These are phyloP conservation scores for Thymus quinquecostatus DNA, from an alignment of 257 asterid genomes.

Conservation along the genomic window DNA sequence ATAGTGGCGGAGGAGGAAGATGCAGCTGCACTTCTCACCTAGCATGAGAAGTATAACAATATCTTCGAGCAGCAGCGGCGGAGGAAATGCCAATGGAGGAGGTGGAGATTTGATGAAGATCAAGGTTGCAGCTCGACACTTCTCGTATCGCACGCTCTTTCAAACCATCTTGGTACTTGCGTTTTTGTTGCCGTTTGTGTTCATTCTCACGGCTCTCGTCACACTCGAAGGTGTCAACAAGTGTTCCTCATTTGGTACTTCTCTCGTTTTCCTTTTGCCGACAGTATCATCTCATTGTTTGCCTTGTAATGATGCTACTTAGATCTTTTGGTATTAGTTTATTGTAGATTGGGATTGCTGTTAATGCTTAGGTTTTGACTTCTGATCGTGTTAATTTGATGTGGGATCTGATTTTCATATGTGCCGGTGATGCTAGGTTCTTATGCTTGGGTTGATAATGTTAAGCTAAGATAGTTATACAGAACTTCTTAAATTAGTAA, in stretches of 20 bases:
- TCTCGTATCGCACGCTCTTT: conserved; percentile 79
- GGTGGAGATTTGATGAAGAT: conserved; percentile 86
- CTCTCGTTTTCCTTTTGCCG: conserved; percentile 5
- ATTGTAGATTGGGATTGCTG: conserved; percentile 16
- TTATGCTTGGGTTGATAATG: conserved; percentile 17
- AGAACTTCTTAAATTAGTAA: conserved; percentile 1
- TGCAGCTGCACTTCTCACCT: conserved; percentile 99
- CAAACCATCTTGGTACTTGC: conserved; percentile 81
- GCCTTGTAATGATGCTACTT: conserved; percentile 9
- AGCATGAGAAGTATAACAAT: conserved; percentile 99
- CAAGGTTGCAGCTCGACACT: conserved; percentile 89
- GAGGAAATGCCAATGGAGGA: conserved; percentile 64
- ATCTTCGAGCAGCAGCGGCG: conserved; percentile 65
- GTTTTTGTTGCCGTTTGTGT: conserved; percentile 89
- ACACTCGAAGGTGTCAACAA: conserved; percentile 99
- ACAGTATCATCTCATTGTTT: conserved; percentile 1
- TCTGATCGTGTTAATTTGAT: conserved; percentile 24
- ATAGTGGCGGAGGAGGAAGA: conserved; percentile 66
- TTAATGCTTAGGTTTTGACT: conserved; percentile 19
- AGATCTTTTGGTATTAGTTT: conserved; percentile 26
- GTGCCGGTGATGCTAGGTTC: conserved; percentile 16
- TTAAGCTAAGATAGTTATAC: conserved; percentile 8
- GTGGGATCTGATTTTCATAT: conserved; percentile 29
- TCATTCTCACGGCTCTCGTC: conserved; percentile 87
- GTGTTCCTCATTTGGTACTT: conserved; percentile 89